These are phyloP conservation scores for Aspergillus texensis DNA, from an alignment of 2,329 filamentous ascomycete genomes.

Conservation along the genomic window DNA sequence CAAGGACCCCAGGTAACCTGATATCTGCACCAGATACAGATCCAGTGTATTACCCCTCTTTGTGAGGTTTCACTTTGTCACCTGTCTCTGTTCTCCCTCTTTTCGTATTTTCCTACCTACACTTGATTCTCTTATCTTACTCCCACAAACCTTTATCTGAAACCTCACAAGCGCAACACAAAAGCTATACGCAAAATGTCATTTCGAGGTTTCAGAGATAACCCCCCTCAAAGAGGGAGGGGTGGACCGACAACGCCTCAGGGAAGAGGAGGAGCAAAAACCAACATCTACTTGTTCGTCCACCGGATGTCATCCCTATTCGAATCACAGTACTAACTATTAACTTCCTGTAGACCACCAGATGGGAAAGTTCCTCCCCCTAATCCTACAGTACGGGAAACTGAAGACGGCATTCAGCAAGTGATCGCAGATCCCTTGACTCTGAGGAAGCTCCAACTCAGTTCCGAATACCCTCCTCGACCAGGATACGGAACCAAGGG, in stretches of 20 bases:
- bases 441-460: not conserved
- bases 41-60: not conserved
- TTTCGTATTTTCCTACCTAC: not conserved
- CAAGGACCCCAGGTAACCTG: not conserved
- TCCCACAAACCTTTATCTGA: not conserved
- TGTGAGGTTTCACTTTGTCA: not conserved
- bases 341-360: not conserved
- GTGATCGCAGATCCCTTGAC: not conserved
- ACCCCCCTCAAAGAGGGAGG: not conserved
- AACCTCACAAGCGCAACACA: not conserved
- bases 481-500: not conserved
- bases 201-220: not conserved
- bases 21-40: not conserved
- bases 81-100: not conserved
- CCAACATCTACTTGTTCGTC: not conserved
- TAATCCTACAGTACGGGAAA: not conserved
- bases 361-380: not conserved
- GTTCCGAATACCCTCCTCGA: not conserved
- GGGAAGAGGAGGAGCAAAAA: not conserved
- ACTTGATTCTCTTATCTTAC: not conserved
- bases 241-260: not conserved
- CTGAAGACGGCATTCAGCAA: not conserved
- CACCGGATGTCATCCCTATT: not conserved
- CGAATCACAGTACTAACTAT: not conserved
- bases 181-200: not conserved